A percentile compares a stretch with the other conserved stretches of the same genome.
These are phyloP conservation scores for Cyclotella sp. DNA, from an alignment of 108 stramenopile genomes.

Conservation along the genomic window DNA sequence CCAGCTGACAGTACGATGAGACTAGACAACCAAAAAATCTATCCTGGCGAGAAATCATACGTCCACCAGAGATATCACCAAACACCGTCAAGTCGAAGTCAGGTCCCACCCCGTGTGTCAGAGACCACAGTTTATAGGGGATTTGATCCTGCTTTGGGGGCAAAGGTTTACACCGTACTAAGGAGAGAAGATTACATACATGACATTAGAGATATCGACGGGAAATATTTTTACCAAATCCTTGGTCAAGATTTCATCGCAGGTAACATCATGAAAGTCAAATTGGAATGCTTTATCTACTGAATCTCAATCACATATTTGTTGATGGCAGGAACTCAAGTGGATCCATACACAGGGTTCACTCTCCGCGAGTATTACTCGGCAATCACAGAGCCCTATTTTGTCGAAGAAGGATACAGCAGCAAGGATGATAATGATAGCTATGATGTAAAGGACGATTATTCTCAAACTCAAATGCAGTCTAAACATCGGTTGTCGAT, in stretches of 20 bases:
- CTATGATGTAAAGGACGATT: slow-evolving; percentile 11
- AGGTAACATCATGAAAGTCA: neutral
- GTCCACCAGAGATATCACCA: slow-evolving; percentile 19
- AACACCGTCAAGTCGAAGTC: slow-evolving; percentile 13
- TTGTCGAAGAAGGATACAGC: slow-evolving; percentile 70
- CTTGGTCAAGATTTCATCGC: slow-evolving; percentile 53
- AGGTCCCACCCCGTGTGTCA: slow-evolving; percentile 34
- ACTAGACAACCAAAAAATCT: slow-evolving; percentile 10
- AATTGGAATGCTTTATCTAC: neutral
- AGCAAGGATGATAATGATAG: slow-evolving; percentile 13
- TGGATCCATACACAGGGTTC: slow-evolving; percentile 59
- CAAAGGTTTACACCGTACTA: slow-evolving; percentile 45
- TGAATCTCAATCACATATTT: neutral
- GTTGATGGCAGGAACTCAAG: slow-evolving; percentile 52
- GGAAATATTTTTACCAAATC: slow-evolving; percentile 49
- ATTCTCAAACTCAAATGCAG: slow-evolving; percentile 6
- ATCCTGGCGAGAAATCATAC: slow-evolving; percentile 19
- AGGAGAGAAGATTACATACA: slow-evolving; percentile 45
- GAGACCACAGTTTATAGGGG: slow-evolving; percentile 48
- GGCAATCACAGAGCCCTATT: slow-evolving; percentile 67
- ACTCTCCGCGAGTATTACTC: slow-evolving; percentile 44
- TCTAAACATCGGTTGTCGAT: slow-evolving; percentile 46
- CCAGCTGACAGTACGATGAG: neutral
- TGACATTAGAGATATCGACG: slow-evolving; percentile 21
- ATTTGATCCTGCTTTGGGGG: slow-evolving; percentile 28